A percentile compares a stretch with the other conserved stretches of the same genome.
Conservation (phyloP, 371 early-diverging fungal genomes). For the Mortierella sp. region DNA sequence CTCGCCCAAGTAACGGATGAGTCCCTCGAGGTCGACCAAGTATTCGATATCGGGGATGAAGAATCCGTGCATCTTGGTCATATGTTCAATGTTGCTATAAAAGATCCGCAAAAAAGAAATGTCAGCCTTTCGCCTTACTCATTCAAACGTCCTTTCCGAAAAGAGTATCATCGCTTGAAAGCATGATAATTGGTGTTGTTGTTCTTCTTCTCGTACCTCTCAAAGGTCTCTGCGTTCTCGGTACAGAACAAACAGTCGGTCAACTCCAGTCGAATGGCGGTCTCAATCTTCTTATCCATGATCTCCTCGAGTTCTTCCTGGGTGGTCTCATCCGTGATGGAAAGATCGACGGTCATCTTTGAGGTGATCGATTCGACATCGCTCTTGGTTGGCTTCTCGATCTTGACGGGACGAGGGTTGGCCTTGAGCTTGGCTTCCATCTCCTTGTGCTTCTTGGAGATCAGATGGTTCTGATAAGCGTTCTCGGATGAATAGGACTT, state of each 20-base stretch:
- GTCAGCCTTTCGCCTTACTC: too few relatives aligned
- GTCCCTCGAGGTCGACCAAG: slow-evolving; percentile 86
- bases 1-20: slow-evolving; percentile 92
- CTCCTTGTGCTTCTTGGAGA: slow-evolving; percentile 94
- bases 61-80: slow-evolving; percentile 90
- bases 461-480: slow-evolving; percentile 87
- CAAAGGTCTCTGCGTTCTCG: slow-evolving; percentile 73
- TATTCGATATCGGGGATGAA: slow-evolving; percentile 97
- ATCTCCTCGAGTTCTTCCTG: slow-evolving; percentile 70
- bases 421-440: slow-evolving; percentile 60
- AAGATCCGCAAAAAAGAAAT: neutral
- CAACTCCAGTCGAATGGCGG: slow-evolving; percentile 69
- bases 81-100: slow-evolving; percentile 85
- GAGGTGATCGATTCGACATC: slow-evolving; percentile 61
- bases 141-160: neutral
- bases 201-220: slow-evolving; percentile 42
- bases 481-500: slow-evolving; percentile 66
- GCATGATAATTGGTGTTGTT: neutral
- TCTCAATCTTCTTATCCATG: slow-evolving; percentile 79
- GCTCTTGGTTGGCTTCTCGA: slow-evolving; percentile 57
- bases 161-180: too few relatives aligned
- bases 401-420: slow-evolving; percentile 50
- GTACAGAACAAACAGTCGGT: slow-evolving; percentile 90
- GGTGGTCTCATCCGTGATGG: slow-evolving; percentile 62
- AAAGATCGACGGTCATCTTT: slow-evolving; percentile 61